Evolutionary conservation across 139 green algal species (phyloP), one percentile per base, ranked within the genome.

Genomic region (Micromonas commoda): DNA sequence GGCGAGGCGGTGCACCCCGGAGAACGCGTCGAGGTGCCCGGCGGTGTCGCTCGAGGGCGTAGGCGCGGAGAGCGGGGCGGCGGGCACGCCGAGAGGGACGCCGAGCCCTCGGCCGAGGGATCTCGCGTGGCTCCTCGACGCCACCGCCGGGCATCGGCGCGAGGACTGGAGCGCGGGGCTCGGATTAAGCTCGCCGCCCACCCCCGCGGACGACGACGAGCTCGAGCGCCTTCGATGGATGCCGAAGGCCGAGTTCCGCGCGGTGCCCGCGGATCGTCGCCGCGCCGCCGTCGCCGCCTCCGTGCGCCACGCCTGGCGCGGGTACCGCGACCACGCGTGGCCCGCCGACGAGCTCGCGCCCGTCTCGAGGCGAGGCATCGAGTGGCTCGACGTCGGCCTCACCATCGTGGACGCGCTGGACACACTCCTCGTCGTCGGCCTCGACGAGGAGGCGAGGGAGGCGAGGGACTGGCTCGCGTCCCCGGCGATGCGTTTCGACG

Each of bases 371-470:
- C 32, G 71, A 35, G 80, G 82, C 20, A 79, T 83, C 53, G 76
- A 84, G 72, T 68, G 51, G 20, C 91, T 92, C 79, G 84, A 87
- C 1, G 84, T 95, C n/a, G 89, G 88, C 3, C 83, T 83, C 35
- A 92, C 89, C 2, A 84, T 85, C 24, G 52, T 88, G 6, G 84
- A 88, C 71, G 79, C 78, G 23, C 77, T 95, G 71, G 90, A 92
- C 77, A 95, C 90, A 20, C 80, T 93, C 54, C 84, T 78, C 71
- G 73, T 95, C 60, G 89, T 95, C 85, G 87, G 82, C 26, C 80
- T 94, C 37, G 73, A 29, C 26, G 54, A 84, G 5, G 53, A 86
- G 38, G 88, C 81, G 33, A 60, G 82, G 16, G 26, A 68, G 26
- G 88, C 82, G 16, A 78, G 73, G 0, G 70, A 83, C 57, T 92